A percentile compares a stretch with the other conserved stretches of the same genome.
phyloP scores from a whole-genome alignment of 2,329 filamentous ascomycete species.

The Exophiala mesophila region DNA sequence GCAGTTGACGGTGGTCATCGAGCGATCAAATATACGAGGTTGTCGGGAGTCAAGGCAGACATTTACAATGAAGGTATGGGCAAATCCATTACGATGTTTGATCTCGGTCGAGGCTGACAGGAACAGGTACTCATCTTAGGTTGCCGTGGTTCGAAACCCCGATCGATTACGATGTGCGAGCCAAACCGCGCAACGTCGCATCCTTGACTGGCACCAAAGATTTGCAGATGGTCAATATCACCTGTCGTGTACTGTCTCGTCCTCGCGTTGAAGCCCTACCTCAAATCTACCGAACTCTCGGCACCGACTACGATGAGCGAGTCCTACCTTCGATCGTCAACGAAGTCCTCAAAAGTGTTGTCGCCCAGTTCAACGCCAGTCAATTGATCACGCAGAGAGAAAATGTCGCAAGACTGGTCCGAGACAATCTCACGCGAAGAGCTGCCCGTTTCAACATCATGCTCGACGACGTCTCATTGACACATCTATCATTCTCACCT shows the following conservation, averaged over 20 bases:
- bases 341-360: slow-evolving; percentile 96
- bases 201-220: slow-evolving; percentile 98
- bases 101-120: slow-evolving; percentile 6
- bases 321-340: slow-evolving; percentile 97
- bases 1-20: slow-evolving; percentile 94
- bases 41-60: slow-evolving; percentile 90
- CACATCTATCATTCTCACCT: slow-evolving; percentile 66
- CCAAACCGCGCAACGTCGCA: slow-evolving; percentile 92
- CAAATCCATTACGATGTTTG: neutral
- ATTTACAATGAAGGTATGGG: slow-evolving; percentile 84
- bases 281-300: slow-evolving; percentile 94
- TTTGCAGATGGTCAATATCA: slow-evolving; percentile 98
- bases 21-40: slow-evolving; percentile 94
- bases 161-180: slow-evolving; percentile 94
- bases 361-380: slow-evolving; percentile 97
- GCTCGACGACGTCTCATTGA: slow-evolving; percentile 93
- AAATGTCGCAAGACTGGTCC: slow-evolving; percentile 84
- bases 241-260: slow-evolving; percentile 93
- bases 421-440: slow-evolving; percentile 85
- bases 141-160: slow-evolving; percentile 98
- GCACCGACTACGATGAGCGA: slow-evolving; percentile 93
- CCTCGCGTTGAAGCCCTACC: slow-evolving; percentile 84
- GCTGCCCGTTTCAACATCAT: slow-evolving; percentile 96
- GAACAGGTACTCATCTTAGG: slow-evolving; percentile 77
- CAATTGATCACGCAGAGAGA: slow-evolving; percentile 99